These are phyloP conservation scores for Chiua virens DNA, from an alignment of 768 basidiomycete genomes.

Conservation along the genomic window DNA sequence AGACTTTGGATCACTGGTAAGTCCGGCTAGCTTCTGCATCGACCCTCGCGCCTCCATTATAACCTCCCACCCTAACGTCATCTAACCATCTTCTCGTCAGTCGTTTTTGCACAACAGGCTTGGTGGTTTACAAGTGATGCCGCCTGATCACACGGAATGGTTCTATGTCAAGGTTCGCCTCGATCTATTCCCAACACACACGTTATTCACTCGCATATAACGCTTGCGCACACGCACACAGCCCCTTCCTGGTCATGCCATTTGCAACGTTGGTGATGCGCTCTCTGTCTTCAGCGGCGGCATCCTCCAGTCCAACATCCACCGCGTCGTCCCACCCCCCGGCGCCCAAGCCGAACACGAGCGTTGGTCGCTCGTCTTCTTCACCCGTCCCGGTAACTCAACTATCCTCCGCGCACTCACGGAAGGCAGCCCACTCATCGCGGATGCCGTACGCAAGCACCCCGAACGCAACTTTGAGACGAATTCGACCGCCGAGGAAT, in stretches of 20 bases:
- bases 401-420: slow-evolving; percentile 50
- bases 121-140: slow-evolving; percentile 68
- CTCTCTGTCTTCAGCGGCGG: slow-evolving; percentile 63
- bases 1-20: slow-evolving; percentile 71
- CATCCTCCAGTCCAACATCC: slow-evolving; percentile 61
- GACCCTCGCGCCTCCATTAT: too few relatives aligned
- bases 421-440: slow-evolving; percentile 51
- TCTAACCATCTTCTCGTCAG: slow-evolving; percentile 26
- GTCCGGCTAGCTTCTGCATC: slow-evolving; percentile 8
- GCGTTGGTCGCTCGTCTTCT: slow-evolving; percentile 70
- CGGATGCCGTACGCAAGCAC: slow-evolving; percentile 37
- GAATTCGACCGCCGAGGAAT: slow-evolving; percentile 38
- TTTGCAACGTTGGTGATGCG: slow-evolving; percentile 66
- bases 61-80: too few relatives aligned
- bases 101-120: slow-evolving; percentile 70
- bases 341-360: slow-evolving; percentile 50
- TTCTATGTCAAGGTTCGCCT: slow-evolving; percentile 57
- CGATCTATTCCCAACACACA: too few relatives aligned
- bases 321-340: slow-evolving; percentile 65
- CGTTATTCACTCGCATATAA: too few relatives aligned
- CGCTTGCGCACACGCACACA: slow-evolving; percentile 4
- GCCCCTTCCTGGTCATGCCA: slow-evolving; percentile 56
- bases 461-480: slow-evolving; percentile 40
- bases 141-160: slow-evolving; percentile 62
- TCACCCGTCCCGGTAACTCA: slow-evolving; percentile 60